Base-by-base conservation (phyloP, 805 yeast genomes). In the Starmerella lactis-condensi region DNA sequence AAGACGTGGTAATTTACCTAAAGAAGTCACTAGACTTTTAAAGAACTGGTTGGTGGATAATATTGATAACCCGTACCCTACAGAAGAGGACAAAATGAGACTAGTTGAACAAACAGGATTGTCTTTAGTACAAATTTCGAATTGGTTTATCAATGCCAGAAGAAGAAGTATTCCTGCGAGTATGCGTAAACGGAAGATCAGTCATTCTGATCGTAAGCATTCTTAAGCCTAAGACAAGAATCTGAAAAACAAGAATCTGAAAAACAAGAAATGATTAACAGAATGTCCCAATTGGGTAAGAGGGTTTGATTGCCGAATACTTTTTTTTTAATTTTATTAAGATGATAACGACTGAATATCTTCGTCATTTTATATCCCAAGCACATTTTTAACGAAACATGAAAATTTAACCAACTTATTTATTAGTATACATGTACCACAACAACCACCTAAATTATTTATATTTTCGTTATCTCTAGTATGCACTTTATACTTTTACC, bases 141-240 rank as follows among this genome's bases (percentile, higher is more conserved):
- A 78, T 48, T 78, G 93, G 93, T 78, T 78, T 46, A 79, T 78
- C 47, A 78, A 78, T 49, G 91, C 85, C 13, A 65, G 93, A 44
- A 62, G 92, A 45, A 60, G 93, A 42, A 70, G 75, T 47, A 65
- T 78, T 19, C 57, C 58, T 16, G 45, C 52, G 6, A 37, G 32
- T 31, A 44, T 42, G 30, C 43, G 48, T 12, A 29, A 36, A n/a
- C 39, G 42, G 11, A 40, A 37, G 40, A 22, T 29, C 28, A 24
- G 18, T 18, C 15, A 13, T 29, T 27, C 26, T 20, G 18, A 22
- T 10, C 33, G 33, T n/a, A 13, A n/a, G 23, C n/a, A 21, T n/a
- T 21, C 11, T 10, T n/a, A n/a, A 10, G 10, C n/a, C 23, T n/a
- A 21, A n/a, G 23, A 21, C n/a, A n/a, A n/a, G n/a, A n/a, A n/a